A percentile compares a stretch with the other conserved stretches of the same genome.
Evolutionary conservation across 75 land plant species (phyloP).

Genomic region (Pseudotsuga menziesii): DNA sequence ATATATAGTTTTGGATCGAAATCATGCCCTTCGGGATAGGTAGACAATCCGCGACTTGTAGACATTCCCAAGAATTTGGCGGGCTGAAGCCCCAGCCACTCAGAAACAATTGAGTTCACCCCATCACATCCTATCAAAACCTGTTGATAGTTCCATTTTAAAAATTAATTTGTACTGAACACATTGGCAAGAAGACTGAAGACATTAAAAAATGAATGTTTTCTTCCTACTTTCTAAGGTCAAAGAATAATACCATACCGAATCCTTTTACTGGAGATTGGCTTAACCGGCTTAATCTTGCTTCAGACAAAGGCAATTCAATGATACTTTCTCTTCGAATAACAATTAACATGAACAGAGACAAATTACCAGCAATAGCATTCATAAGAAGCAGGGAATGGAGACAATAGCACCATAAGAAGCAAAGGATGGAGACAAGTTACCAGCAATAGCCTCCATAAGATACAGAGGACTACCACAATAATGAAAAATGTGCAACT

Average conservation of each 20-base stretch:
- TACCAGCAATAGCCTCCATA: not conserved
- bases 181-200: not conserved
- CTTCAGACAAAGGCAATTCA: not conserved
- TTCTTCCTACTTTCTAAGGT: not conserved
- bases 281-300: not conserved
- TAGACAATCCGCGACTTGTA: slow-evolving; percentile 31
- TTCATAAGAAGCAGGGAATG: not conserved
- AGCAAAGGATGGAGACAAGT: not conserved
- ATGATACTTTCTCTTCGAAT: not conserved
- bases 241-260: not conserved
- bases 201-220: not conserved
- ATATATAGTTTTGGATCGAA: slow-evolving; percentile 7
- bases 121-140: slow-evolving; percentile 57
- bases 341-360: not conserved
- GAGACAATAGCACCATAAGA: not conserved
- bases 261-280: not conserved
- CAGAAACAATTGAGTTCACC: slow-evolving; percentile 28
- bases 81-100: slow-evolving; percentile 21
- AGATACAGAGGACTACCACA: not conserved
- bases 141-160: not conserved
- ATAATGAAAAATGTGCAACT: not conserved
- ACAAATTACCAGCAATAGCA: not conserved
- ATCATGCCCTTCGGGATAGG: slow-evolving; percentile 35
- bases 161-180: not conserved
- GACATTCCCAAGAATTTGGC: slow-evolving; percentile 2